Percentiles rank a stretch among this genome's conserved stretches.
These are phyloP conservation scores for Aspergillus egyptiacus DNA, from an alignment of 495 filamentous ascomycete species.

Conservation along the genomic window DNA sequence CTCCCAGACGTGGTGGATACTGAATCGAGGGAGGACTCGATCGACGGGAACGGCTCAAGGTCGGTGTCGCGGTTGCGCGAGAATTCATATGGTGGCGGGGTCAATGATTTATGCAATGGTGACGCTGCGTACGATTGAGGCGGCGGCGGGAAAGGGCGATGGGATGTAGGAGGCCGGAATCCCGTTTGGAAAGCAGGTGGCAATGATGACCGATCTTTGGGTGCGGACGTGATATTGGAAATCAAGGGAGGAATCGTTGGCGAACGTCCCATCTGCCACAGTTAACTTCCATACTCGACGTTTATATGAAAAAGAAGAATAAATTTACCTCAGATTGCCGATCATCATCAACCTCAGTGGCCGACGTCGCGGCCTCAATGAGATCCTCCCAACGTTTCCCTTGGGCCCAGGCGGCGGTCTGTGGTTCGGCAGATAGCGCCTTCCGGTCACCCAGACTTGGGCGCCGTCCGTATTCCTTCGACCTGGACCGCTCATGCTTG, in stretches of 20 bases:
- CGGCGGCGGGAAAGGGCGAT: constrained; percentile 54
- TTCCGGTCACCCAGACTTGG: constrained; percentile 72
- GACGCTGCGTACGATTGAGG: constrained; percentile 78
- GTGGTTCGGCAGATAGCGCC: constrained; percentile 76
- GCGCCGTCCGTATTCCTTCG: constrained; percentile 59
- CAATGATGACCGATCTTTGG: constrained; percentile 66
- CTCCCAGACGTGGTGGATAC: constrained; percentile 46
- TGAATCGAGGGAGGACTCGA: constrained; percentile 63
- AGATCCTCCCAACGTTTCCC: constrained; percentile 92
- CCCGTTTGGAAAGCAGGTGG: constrained; percentile 55
- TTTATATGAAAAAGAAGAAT: neutral
- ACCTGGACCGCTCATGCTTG: constrained; percentile 72
- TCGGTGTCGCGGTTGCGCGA: constrained; percentile 49
- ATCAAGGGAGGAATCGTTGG: constrained; percentile 48
- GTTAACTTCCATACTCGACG: constrained; percentile 7
- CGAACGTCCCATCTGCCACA: constrained; percentile 52
- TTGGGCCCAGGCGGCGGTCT: constrained; percentile 59
- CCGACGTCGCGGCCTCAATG: constrained; percentile 84
- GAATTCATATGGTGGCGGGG: constrained; percentile 66
- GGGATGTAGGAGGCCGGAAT: constrained; percentile 37
- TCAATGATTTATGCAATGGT: constrained; percentile 77
- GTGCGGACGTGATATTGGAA: constrained; percentile 38
- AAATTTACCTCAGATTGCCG: constrained; percentile 55
- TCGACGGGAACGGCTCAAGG: constrained; percentile 75
- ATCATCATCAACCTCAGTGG: constrained; percentile 82